Conservation (phyloP, 768 basidiomycete species). For the Naganishia kalamii region DNA sequence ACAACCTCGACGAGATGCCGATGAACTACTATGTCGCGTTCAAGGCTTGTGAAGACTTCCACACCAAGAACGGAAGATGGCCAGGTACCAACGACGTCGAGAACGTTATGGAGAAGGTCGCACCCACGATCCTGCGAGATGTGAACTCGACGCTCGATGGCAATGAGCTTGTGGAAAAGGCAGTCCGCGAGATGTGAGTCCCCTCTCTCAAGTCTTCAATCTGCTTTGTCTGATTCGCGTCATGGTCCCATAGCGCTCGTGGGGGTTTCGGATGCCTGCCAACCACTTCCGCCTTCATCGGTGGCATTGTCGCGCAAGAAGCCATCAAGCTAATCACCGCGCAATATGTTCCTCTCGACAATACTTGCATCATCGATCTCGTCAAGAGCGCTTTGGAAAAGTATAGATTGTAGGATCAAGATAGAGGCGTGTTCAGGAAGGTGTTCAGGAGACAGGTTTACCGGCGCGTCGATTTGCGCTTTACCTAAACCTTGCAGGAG, state of each 20-base stretch:
- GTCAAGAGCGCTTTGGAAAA: conserved; percentile 46
- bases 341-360: conserved; percentile 86
- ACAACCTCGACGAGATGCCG: conserved; percentile 1
- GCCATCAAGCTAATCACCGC: conserved; percentile 93
- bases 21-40: conserved; percentile 44
- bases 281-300: conserved; percentile 86
- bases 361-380: conserved; percentile 77
- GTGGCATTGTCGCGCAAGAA: conserved; percentile 91
- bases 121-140: neutral
- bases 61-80: conserved; percentile 26
- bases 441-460: too few relatives aligned
- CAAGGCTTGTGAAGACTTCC: conserved; percentile 42
- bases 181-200: conserved; percentile 69
- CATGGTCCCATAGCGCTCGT: conserved; percentile 25
- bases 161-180: neutral
- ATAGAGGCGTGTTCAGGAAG: too few relatives aligned
- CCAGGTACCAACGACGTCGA: conserved; percentile 35
- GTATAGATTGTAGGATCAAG: conserved; percentile 32
- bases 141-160: neutral
- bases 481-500: too few relatives aligned
- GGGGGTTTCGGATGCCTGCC: conserved; percentile 54
- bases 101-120: conserved; percentile 9
- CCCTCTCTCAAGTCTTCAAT: neutral
- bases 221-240: neutral
- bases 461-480: too few relatives aligned